These are phyloP conservation scores for Sordariomycetes sp. DNA, from an alignment of 2,329 filamentous ascomycete genomes.

Conservation along the genomic window DNA sequence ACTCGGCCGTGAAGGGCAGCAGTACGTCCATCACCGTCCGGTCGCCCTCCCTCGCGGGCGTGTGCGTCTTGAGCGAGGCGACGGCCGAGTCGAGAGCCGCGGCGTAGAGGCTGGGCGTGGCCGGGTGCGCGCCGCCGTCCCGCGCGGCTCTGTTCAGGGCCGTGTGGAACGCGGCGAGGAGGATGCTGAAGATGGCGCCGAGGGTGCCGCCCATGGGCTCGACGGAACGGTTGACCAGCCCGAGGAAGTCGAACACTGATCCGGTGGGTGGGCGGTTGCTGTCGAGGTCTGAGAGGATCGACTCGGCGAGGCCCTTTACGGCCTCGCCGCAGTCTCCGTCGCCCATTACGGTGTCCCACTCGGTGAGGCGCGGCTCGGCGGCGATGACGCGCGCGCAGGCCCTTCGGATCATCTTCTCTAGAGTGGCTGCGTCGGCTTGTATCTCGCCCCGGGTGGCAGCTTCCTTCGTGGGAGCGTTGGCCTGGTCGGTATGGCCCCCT, in stretches of 20 bases:
- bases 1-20: conserved; percentile 37
- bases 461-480: too few relatives aligned
- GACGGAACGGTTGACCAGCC: conserved; percentile 43
- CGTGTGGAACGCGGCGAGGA: conserved; percentile 36
- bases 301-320: conserved; percentile 39
- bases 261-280: neutral
- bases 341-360: conserved; percentile 52
- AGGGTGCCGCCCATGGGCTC: conserved; percentile 42
- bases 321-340: conserved; percentile 59
- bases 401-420: conserved; percentile 44
- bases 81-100: conserved; percentile 30
- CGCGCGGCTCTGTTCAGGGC: conserved; percentile 20
- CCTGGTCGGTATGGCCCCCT: conserved; percentile 25
- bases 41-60: conserved; percentile 42
- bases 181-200: conserved; percentile 41
- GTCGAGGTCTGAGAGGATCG: conserved; percentile 34
- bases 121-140: conserved; percentile 23
- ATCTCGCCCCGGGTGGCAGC: too few relatives aligned
- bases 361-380: conserved; percentile 52
- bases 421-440: conserved; percentile 10
- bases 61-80: conserved; percentile 35
- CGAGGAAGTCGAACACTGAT: conserved; percentile 23
- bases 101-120: conserved; percentile 13
- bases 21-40: conserved; percentile 47
- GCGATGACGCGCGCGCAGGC: conserved; percentile 41